Percentiles rank a stretch among this genome's conserved stretches.
Evolutionary conservation across 441 rosid species (phyloP).

Genomic region (Pelargonium australe): DNA sequence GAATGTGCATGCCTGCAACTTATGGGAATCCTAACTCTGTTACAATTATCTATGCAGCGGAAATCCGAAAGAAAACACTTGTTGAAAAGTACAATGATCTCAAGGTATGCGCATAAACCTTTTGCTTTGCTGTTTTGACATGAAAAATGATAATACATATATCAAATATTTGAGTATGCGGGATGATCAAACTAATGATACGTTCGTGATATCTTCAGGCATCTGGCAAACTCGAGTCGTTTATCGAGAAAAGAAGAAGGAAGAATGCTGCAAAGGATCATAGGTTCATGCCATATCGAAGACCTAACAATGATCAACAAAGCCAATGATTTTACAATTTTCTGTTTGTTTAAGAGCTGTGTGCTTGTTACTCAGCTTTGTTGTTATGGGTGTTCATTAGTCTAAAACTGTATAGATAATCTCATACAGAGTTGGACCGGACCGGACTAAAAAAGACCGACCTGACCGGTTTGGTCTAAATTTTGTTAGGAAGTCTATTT

Average conservation of each 20-base stretch:
- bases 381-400: too few species aligned
- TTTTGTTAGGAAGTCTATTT: too few species aligned
- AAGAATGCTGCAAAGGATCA: constrained; percentile 87
- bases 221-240: constrained; percentile 72
- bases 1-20: background rate
- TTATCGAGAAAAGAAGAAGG: constrained; percentile 67
- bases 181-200: constrained; percentile 8
- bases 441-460: too few species aligned
- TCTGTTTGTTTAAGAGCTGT: background rate
- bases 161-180: background rate
- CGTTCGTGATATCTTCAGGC: constrained; percentile 30
- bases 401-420: too few species aligned
- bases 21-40: constrained; percentile 17
- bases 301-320: constrained; percentile 33
- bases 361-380: background rate
- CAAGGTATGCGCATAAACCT: constrained; percentile 42
- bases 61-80: constrained; percentile 62
- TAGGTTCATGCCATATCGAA: constrained; percentile 69
- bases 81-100: constrained; percentile 64
- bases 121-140: background rate
- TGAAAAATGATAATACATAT: background rate
- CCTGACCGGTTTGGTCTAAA: too few species aligned
- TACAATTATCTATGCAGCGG: constrained; percentile 50
- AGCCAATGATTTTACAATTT: constrained; percentile 16
- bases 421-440: too few species aligned